These are phyloP conservation scores for Cercospora janseana DNA, from an alignment of 2,329 filamentous ascomycete genomes.

Conservation along the genomic window DNA sequence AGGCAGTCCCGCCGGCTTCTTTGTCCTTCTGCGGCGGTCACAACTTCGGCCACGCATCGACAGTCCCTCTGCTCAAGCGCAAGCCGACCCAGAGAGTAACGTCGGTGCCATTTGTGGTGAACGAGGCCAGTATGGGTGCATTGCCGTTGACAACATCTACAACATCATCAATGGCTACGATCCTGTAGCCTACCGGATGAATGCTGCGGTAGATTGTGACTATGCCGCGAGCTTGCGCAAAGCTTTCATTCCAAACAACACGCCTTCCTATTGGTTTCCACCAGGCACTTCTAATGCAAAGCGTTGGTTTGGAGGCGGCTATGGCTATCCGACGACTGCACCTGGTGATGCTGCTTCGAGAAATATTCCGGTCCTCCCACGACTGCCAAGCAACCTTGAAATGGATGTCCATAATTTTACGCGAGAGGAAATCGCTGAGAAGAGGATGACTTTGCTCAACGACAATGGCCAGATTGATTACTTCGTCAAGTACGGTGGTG, in stretches of 20 bases:
- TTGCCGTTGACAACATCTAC: conserved; percentile 94
- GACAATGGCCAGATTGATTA: conserved; percentile 97
- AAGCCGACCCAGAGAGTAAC: conserved; percentile 56
- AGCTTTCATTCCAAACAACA: conserved; percentile 74
- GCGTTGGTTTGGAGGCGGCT: conserved; percentile 42
- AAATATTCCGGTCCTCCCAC: conserved; percentile 37
- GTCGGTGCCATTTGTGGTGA: conserved; percentile 67
- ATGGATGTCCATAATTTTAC: conserved; percentile 94
- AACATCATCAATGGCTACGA: conserved; percentile 79
- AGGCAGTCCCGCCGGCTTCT: conserved; percentile 89
- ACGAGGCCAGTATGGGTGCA: conserved; percentile 77
- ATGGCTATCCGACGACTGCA: conserved; percentile 13
- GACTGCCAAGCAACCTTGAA: conserved; percentile 63
- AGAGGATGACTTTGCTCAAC: conserved; percentile 81
- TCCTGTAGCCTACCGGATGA: conserved; percentile 87
- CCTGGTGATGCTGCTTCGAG: conserved; percentile 34
- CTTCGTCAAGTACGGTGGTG: conserved; percentile 77
- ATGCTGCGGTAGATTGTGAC: conserved; percentile 78
- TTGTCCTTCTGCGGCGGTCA: conserved; percentile 76
- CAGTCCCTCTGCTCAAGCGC: conserved; percentile 70
- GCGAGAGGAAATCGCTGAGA: conserved; percentile 87
- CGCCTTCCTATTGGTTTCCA: conserved; percentile 48
- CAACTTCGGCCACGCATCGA: conserved; percentile 73
- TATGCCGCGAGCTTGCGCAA: conserved; percentile 75
- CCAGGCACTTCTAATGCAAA: conserved; percentile 33